Evolutionary conservation across 1,284 basidiomycete genomes (phyloP), one percentile per base, ranked within the genome.

Genomic region (Boletus austroedulis): DNA sequence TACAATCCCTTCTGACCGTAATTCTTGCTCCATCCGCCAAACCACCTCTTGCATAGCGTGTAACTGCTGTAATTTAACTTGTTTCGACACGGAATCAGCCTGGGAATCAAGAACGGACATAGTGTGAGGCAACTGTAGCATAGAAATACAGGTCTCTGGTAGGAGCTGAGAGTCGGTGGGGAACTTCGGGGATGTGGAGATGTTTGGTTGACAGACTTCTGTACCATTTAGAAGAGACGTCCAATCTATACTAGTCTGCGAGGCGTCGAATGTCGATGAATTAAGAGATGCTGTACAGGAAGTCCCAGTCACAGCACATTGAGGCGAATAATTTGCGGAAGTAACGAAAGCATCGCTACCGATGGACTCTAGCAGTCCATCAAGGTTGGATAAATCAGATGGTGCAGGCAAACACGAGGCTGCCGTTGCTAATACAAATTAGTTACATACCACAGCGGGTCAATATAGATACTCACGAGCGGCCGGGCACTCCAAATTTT

Each of bases 41-140:
- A 69, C 63, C 5, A 51, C 68, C n/a, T 69, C 68, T 59, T 71
- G 70, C 67, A 69, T 71, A 19, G 43, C 51, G 34, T 68, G 63
- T 4, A 69, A 44, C 28, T 58, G 68, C 8, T 58, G 29, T 7
- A 69, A 21, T 32, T 66, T 69, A 14, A 46, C 57, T 46, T 69
- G 55, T 47, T 54, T 64, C 8, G 45, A 60, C 17, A 51, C 26
- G 8, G 36, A 21, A n/a, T 67, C 55, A 3, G 3, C 34, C 49
- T 40, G 49, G 38, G 44, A 14, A 3, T 45, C 17, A 14, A 38
- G 29, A 36, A 31, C 0, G 2, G 56, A 50, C 2, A 40, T n/a
- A 17, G 41, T 11, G 0, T 46, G 47, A 3, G 72, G 69, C 1
- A 71, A 26, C 15, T 72, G 72, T 32, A 63, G 17, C 52, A 67